A percentile compares a stretch with the other conserved stretches of the same genome.
These are phyloP conservation scores for Leccinum solheimii DNA, from an alignment of 1,284 basidiomycete species.

Conservation along the genomic window DNA sequence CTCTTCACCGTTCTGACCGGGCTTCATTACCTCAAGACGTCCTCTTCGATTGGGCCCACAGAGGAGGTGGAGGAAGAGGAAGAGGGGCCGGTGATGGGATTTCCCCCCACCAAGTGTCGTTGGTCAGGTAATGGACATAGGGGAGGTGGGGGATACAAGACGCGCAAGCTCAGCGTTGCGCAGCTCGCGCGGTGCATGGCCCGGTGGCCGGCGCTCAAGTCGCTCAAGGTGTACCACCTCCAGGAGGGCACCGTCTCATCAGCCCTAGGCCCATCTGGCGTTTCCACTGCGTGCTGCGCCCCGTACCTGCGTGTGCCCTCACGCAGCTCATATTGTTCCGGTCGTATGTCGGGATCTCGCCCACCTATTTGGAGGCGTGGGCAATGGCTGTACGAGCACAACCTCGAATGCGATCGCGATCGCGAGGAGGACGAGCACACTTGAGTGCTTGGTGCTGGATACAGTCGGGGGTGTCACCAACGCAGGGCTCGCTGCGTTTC, in stretches of 20 bases:
- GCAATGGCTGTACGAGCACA: background rate
- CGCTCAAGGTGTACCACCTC: conserved; percentile 18
- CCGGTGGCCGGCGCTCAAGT: conserved; percentile 13
- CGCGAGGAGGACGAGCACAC: conserved; percentile 4
- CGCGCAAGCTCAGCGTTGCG: conserved; percentile 11
- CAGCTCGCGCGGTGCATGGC: conserved; percentile 25
- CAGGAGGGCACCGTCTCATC: conserved; percentile 6
- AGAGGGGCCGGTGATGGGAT: too few species aligned
- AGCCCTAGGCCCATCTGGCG: conserved; percentile 11
- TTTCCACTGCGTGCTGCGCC: conserved; percentile 10
- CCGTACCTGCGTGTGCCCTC: conserved; percentile 17
- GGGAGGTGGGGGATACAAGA: too few species aligned
- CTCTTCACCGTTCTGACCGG: too few species aligned
- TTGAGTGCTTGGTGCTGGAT: conserved; percentile 24
- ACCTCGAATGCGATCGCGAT: background rate
- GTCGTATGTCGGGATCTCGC: conserved; percentile 22
- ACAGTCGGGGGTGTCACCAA: conserved; percentile 26
- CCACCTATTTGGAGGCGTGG: conserved; percentile 12
- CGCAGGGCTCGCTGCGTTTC: conserved; percentile 19
- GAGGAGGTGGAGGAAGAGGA: too few species aligned
- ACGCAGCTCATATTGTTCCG: conserved; percentile 21
- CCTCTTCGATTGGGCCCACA: too few species aligned
- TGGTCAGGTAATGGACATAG: too few species aligned
- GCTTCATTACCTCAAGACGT: too few species aligned
- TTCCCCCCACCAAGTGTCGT: too few species aligned